Conservation (phyloP, 192 early-diverging fungal genomes). For the Coemansia erecta region DNA sequence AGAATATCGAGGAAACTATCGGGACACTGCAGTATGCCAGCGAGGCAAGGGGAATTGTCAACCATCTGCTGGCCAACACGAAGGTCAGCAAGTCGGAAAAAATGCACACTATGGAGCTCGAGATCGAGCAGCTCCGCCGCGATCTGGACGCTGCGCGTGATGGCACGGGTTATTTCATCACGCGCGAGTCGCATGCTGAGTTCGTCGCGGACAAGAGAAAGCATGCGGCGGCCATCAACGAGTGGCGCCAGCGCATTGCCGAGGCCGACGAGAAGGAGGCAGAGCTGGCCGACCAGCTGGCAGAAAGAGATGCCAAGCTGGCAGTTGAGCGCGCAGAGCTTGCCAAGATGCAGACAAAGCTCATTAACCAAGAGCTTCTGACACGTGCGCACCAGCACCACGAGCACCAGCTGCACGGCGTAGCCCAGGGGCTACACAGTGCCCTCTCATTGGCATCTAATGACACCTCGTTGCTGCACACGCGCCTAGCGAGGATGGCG, state of each 20-base stretch:
- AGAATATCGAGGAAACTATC: slow-evolving; percentile 65
- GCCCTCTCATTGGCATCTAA: no score
- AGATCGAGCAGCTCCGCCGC: slow-evolving; percentile 76
- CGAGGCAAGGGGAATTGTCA: slow-evolving; percentile 67
- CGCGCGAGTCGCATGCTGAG: slow-evolving; percentile 61
- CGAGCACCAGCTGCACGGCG: no score
- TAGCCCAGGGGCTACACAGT: no score
- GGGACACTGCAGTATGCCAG: slow-evolving; percentile 78
- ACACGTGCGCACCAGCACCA: no score
- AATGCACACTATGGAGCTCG: slow-evolving; percentile 71
- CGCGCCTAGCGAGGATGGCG: no score
- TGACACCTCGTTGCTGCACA: no score
- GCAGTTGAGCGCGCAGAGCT: no score
- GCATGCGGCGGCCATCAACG: slow-evolving; percentile 17
- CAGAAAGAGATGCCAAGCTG: slow-evolving; percentile 25
- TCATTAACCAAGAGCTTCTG: no score
- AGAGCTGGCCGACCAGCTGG: slow-evolving; percentile 9
- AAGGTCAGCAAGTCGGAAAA: slow-evolving; percentile 80
- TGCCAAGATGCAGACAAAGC: no score
- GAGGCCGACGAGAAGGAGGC: slow-evolving; percentile 20
- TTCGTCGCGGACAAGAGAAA: slow-evolving; percentile 21
- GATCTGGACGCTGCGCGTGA: slow-evolving; percentile 82
- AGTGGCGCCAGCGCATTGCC: slow-evolving; percentile 40
- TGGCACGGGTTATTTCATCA: slow-evolving; percentile 78
- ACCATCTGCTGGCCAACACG: slow-evolving; percentile 65